Percentiles rank a stretch among this genome's conserved stretches.
Conservation (phyloP, 768 basidiomycete genomes). For the Baorangia bicolor region DNA sequence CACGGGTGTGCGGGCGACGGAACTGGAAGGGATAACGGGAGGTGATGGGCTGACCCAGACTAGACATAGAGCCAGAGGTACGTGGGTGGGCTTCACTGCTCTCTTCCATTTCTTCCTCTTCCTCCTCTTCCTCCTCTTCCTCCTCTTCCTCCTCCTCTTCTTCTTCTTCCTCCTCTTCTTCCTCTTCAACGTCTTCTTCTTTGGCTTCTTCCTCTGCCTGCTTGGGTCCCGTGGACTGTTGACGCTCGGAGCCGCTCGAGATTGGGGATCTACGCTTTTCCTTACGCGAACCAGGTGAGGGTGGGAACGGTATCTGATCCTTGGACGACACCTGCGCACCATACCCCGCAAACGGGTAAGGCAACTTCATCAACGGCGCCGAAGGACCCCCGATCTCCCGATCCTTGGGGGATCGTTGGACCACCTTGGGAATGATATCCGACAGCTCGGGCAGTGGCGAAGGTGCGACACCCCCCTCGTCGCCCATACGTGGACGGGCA, state of each 20-base stretch:
- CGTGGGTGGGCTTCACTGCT: slow-evolving; percentile 57
- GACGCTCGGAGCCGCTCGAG: slow-evolving; percentile 31
- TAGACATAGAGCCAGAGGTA: slow-evolving; percentile 82
- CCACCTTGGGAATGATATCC: slow-evolving; percentile 46
- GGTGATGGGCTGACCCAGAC: slow-evolving; percentile 72
- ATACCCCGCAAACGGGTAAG: slow-evolving; percentile 70
- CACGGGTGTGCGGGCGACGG: slow-evolving; percentile 45
- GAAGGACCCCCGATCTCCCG: slow-evolving; percentile 38
- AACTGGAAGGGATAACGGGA: slow-evolving; percentile 72
- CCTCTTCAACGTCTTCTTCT: slow-evolving; percentile 13
- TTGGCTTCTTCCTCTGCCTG: slow-evolving; percentile 26
- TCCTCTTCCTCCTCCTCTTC: slow-evolving; percentile 39
- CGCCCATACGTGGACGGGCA: slow-evolving; percentile 41
- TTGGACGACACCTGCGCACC: slow-evolving; percentile 61
- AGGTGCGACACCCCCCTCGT: slow-evolving; percentile 24
- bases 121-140: slow-evolving; percentile 45
- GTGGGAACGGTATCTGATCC: slow-evolving; percentile 77
- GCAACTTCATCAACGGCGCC: slow-evolving; percentile 49
- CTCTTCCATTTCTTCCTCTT: slow-evolving; percentile 34
- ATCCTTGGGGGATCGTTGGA: slow-evolving; percentile 49
- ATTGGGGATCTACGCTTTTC: slow-evolving; percentile 34
- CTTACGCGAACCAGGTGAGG: slow-evolving; percentile 47
- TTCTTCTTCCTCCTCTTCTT: slow-evolving; percentile 28
- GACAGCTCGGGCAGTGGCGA: slow-evolving; percentile 33
- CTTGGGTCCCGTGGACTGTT: slow-evolving; percentile 29